Base-by-base conservation (phyloP, 106 monocot genomes). In the Phalaenopsis equestris region DNA sequence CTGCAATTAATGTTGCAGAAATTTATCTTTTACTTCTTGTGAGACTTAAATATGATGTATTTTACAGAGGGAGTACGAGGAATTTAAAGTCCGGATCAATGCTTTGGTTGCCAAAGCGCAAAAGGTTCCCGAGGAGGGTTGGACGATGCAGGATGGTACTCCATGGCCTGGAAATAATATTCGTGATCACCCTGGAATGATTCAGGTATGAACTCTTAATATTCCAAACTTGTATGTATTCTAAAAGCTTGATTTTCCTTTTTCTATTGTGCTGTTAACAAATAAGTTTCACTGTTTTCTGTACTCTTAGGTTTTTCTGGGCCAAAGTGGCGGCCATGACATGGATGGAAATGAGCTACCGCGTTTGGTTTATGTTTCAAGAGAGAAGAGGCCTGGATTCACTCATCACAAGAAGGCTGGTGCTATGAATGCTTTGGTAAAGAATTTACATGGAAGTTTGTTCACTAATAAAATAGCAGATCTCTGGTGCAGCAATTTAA, bases 61-160 rank as follows among this genome's bases (percentile, higher is more conserved):
- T 48, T 77, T 88, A 42, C 82, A 93, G 95, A 96, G 93, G 87
- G 96, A 96, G 42, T 96, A 96, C 68, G 96, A 96, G 80, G 93
- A 96, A 43, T 96, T 96, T 65, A 96, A 96, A 81, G 89, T 96
- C 24, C 84, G 93, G 61, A 93, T 96, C 65, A 96, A 96, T 88
- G 90, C 84, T 18, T 83, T 96, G 83, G 96, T 96, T 76, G 89
- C 93, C 41, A 89, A 90, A 81, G 91, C 93, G 11, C 91, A 96
- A 68, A 96, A 96, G 78, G 96, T 91, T 58, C 96, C 93, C 1
- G 96, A 96, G 83, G 93, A 96, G 88, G 96, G 96, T 2, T 96
- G 96, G 96, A 93, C 93, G 43, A 90, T 96, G 91, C 96, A 93
- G 82, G 96, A 93, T 88, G 96, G 96, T 83, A 93, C 93, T 78